Evolutionary conservation across 2,329 filamentous ascomycete species (phyloP).

Genomic region (Ophiostoma sp.): DNA sequence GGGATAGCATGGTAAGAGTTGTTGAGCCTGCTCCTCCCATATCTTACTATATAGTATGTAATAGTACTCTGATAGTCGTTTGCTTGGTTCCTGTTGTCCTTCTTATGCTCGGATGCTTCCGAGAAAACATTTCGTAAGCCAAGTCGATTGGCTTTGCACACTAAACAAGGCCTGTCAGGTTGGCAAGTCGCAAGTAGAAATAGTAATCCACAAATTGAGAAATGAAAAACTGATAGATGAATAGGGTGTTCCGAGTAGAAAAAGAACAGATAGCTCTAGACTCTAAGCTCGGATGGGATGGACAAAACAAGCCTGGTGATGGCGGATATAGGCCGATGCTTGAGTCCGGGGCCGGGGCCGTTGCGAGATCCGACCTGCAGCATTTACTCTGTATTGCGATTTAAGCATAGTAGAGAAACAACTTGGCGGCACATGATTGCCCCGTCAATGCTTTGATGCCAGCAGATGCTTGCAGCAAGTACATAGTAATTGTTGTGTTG

Average conservation of each 20-base stretch:
- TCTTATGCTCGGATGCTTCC: neutral
- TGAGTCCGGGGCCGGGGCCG: neutral
- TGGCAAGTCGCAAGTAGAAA: neutral
- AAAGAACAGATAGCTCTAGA: neutral
- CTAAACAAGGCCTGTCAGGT: neutral
- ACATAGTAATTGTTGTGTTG: neutral
- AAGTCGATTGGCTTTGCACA: neutral
- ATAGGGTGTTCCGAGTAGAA: neutral
- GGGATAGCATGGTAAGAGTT: neutral
- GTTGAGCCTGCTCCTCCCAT: neutral
- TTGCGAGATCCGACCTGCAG: constrained; percentile 2
- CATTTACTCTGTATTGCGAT: neutral
- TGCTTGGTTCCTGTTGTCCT: too few relatives aligned
- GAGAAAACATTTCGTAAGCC: neutral
- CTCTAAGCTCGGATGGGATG: neutral
- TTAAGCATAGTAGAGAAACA: neutral
- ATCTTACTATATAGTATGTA: neutral
- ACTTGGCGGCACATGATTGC: neutral
- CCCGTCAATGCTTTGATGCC: neutral
- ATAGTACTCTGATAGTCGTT: too few relatives aligned
- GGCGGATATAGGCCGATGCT: neutral
- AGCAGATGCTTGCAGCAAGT: too few relatives aligned
- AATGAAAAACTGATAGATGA: neutral
- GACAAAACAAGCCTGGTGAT: neutral
- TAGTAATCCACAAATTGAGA: neutral